A percentile compares a stretch with the other conserved stretches of the same genome.
phyloP scores from a whole-genome alignment of 176 grass and related monocot genomes.

The Lolium multiflorum region DNA sequence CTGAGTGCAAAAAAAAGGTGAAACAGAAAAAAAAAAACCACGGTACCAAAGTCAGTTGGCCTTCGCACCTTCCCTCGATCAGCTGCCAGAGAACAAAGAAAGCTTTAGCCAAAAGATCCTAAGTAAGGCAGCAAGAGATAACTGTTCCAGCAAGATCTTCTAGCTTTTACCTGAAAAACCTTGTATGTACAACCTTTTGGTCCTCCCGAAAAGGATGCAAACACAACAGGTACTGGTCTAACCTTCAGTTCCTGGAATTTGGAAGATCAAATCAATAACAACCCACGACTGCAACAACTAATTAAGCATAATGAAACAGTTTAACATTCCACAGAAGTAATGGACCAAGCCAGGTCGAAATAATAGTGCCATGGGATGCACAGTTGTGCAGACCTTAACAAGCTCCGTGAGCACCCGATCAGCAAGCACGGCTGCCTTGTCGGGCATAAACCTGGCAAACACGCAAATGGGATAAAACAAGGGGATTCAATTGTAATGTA shows the following conservation, averaged over 20 bases:
- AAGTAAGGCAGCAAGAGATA: constrained; percentile 23
- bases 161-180: constrained; percentile 79
- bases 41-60: constrained; percentile 72
- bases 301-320: not conserved
- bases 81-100: constrained; percentile 58
- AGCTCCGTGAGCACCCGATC: constrained; percentile 77
- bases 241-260: constrained; percentile 76
- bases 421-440: constrained; percentile 77
- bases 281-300: not conserved
- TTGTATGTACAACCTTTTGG: constrained; percentile 97
- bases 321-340: constrained; percentile 15
- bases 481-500: not conserved
- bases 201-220: constrained; percentile 86
- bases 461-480: not conserved
- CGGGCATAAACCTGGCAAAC: constrained; percentile 78
- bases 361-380: not conserved
- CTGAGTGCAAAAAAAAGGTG: not conserved
- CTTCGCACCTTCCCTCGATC: constrained; percentile 70
- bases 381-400: constrained; percentile 63
- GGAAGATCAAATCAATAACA: not conserved
- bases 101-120: constrained; percentile 15
- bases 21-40: not conserved
- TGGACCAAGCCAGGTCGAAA: constrained; percentile 7
- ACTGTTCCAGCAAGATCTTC: not conserved
- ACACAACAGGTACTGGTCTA: constrained; percentile 68